Conservation (phyloP, 1,284 basidiomycete species). For the Trichosporon ovoides region DNA sequence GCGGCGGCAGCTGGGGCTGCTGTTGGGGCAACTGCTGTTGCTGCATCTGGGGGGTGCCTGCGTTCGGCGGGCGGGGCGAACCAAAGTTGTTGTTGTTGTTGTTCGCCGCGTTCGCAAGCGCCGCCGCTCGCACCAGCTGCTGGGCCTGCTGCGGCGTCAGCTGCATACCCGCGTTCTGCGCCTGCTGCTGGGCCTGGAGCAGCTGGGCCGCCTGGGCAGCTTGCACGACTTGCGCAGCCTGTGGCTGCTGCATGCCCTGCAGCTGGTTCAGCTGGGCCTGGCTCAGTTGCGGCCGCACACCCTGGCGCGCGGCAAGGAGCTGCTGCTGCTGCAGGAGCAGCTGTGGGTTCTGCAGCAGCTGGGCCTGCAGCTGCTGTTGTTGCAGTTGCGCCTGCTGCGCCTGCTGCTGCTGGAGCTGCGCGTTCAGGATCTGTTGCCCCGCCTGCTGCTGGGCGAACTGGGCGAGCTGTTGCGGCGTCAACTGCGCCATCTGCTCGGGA, state of each 20-base stretch:
- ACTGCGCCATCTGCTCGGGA: conserved; percentile 12
- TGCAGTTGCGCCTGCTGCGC: conserved; percentile 14
- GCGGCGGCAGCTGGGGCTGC: not conserved
- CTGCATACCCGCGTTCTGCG: conserved; percentile 19
- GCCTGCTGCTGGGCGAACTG: conserved; percentile 20
- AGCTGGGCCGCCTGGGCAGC: conserved; percentile 17
- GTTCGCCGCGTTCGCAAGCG: conserved; percentile 14
- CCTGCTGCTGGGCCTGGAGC: conserved; percentile 22
- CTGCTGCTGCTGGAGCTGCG: conserved; percentile 21
- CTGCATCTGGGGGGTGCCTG: not conserved
- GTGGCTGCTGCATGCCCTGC: conserved; percentile 11
- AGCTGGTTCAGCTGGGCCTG: conserved; percentile 14
- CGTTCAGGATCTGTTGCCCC: conserved; percentile 9
- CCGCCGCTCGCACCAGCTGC: conserved; percentile 18
- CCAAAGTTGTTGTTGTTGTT: conserved; percentile 25
- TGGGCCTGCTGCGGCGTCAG: conserved; percentile 20
- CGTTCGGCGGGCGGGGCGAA: conserved; percentile 26
- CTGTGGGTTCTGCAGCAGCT: conserved; percentile 13
- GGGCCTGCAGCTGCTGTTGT: conserved; percentile 13
- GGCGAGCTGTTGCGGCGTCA: conserved; percentile 20
- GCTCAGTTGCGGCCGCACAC: conserved; percentile 10
- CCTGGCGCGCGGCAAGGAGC: conserved; percentile 4
- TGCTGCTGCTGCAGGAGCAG: conserved; percentile 19
- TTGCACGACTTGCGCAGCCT: conserved; percentile 10
- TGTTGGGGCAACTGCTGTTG: not conserved